Base-by-base conservation (phyloP, 1,139 yeast species). In the Candida sojae region DNA sequence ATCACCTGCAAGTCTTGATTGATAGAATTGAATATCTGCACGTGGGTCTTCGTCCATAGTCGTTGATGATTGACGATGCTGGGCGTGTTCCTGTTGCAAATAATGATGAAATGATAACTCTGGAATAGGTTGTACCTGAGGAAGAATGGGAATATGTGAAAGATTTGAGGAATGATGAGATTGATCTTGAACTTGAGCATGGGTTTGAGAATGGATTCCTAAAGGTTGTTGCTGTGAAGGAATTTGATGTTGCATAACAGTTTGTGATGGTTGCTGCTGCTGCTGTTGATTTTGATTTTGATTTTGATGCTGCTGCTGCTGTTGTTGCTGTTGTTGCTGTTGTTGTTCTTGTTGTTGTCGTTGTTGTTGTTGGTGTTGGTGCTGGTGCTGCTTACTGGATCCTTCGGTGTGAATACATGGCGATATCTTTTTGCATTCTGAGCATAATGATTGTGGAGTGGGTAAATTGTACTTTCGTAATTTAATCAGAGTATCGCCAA, bases 391-490 rank as follows among this genome's bases (percentile, higher is more conserved):
- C 39, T 42, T 41, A 17, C 36, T 42, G 1, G 29, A 36, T 8
- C 42, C 42, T 32, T 50, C 52, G 11, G 39, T 40, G 33, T 49
- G 54, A 11, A 47, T 42, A 35, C 51, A 49, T 6, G 53, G 53
- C 1, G 45, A 30, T 6, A n/a, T 13, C 26, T 46, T 49, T 37
- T 54, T 49, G 35, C 53, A 47, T 28, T 54, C 53, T 29, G 40
- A 36, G 42, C 56, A 46, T 26, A 49, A 12, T 10, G 56, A 52
- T 42, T 49, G 45, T 5, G 57, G 56, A 11, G 55, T 50, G 10
- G 54, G 50, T 36, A 52, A 40, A 13, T 48, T 51, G 39, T 49
- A 53, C 28, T 48, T 46, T 43, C 42, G 40, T 12, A 45, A 28
- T 32, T 51, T 49, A 4, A 41, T 38, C 28, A 30, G 47, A 11